Evolutionary conservation across 306 rosid species (phyloP).

Genomic region (Quercus bicolor): DNA sequence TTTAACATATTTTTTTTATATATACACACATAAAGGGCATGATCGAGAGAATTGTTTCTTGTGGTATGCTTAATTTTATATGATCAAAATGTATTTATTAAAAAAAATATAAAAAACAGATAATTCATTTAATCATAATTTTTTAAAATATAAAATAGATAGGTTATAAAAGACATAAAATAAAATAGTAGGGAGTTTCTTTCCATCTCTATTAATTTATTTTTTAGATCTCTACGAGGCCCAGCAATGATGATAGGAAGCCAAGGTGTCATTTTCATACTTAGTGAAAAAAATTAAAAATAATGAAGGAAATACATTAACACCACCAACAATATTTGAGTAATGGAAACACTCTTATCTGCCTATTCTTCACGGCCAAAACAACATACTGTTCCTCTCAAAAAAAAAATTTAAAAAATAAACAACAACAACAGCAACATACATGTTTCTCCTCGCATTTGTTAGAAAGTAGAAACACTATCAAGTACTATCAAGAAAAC

Average conservation of each 20-base stretch:
- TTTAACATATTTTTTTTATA: too few relatives aligned
- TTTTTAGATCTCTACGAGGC: background rate
- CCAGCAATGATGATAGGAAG: background rate
- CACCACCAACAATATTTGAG: conserved; percentile 24
- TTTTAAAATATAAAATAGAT: too few relatives aligned
- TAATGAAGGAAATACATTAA: background rate
- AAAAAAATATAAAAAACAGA: too few relatives aligned
- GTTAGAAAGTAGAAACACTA: too few relatives aligned
- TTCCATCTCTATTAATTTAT: background rate
- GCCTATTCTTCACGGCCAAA: background rate
- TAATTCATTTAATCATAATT: too few relatives aligned
- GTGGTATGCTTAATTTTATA: too few relatives aligned
- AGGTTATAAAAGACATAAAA: too few relatives aligned
- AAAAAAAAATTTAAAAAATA: too few relatives aligned
- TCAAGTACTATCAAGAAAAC: conserved; percentile 4
- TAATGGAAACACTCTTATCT: conserved; percentile 10
- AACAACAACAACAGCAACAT: background rate
- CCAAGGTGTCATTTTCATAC: background rate
- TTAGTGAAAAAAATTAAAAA: background rate
- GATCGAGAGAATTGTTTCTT: too few relatives aligned
- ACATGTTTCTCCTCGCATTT: background rate
- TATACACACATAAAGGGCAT: too few relatives aligned
- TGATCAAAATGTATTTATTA: too few relatives aligned
- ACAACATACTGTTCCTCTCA: background rate
- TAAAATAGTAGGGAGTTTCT: too few relatives aligned